Conservation (phyloP, 2,329 filamentous ascomycete species). For the Colletotrichum orbiculare region DNA sequence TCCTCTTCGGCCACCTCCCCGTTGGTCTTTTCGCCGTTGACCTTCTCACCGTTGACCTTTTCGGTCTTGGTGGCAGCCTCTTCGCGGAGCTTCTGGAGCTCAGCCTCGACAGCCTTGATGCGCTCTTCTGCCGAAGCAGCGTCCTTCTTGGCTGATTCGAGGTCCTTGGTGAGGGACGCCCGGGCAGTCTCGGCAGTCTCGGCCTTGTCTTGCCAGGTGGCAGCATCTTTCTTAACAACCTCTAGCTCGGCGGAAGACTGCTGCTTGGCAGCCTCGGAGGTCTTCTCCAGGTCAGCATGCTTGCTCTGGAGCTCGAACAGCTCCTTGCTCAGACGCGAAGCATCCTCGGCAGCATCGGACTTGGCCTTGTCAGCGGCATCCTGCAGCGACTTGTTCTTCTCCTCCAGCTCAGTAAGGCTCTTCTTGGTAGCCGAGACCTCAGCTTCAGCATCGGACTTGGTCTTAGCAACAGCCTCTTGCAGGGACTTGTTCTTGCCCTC, state of each 20-base stretch:
- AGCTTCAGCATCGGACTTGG: slow-evolving; percentile 46
- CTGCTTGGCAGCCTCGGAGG: slow-evolving; percentile 20
- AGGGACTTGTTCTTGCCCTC: slow-evolving; percentile 45
- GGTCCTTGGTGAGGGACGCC: slow-evolving; percentile 34
- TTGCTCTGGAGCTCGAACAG: slow-evolving; percentile 22
- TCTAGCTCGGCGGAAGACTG: slow-evolving; percentile 24
- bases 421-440: slow-evolving; percentile 45
- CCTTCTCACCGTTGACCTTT: slow-evolving; percentile 45
- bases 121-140: slow-evolving; percentile 37
- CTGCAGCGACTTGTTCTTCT: slow-evolving; percentile 38
- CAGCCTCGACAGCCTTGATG: slow-evolving; percentile 33
- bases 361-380: slow-evolving; percentile 41
- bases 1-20: slow-evolving; percentile 41
- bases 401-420: slow-evolving; percentile 41
- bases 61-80: slow-evolving; percentile 39
- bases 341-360: slow-evolving; percentile 21
- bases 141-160: slow-evolving; percentile 41
- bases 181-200: slow-evolving; percentile 16
- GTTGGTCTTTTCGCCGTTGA: slow-evolving; percentile 50
- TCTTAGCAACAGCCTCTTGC: slow-evolving; percentile 41
- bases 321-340: slow-evolving; percentile 28
- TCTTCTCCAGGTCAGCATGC: slow-evolving; percentile 27
- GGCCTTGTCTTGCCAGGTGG: slow-evolving; percentile 28
- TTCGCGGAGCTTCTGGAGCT: slow-evolving; percentile 45
- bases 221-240: slow-evolving; percentile 28